Evolutionary conservation across 2,329 filamentous ascomycete genomes (phyloP), one percentile per base, ranked within the genome.

Genomic region (Calonectria hongkongensis): DNA sequence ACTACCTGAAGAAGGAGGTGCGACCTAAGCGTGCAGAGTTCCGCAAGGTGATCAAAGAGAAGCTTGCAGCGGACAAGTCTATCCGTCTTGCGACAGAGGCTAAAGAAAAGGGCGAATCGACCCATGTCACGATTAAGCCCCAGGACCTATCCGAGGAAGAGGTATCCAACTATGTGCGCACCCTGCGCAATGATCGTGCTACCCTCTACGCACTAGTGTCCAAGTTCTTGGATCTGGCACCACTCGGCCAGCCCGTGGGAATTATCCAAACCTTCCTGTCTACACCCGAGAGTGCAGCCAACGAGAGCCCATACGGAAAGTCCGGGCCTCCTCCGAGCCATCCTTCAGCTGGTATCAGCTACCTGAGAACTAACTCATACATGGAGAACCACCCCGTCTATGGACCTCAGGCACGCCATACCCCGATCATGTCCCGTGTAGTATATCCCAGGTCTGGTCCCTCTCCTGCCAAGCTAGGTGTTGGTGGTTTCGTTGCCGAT

Each of bases 341-440:
- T 75, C 91, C 91, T 4, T 92, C 91, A 16, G 91, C 89, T 39
- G 91, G 91, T 71, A 85, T 92, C 66, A 91, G 90, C 67, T 92
- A 92, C 82, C 84, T 92, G 70, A 88, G 91, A 66, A 91, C 90
- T 1, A 82, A 82, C 45, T 85, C 87, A 47, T 90, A 86, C 81
- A 82, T 90, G 77, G 87, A 90, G 71, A 92, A 92, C 81, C 90
- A 92, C 80, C 88, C 91, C 2, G 76, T 91, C 27, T 92, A 92
- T 77, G 91, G 91, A 2, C 91, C 91, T 12, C 91, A 92, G 79
- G 84, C 81, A 66, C 75, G 85, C 30, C 87, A 87, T 73, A 78
- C 86, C 6, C 87, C 89, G 6, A 84, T 88, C n/a, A 79, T 87
- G 77, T 86, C 87, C 18, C 87, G 91, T 74, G 83, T 92, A 21